These are phyloP conservation scores for Fragilaria crotonensis DNA, from an alignment of 108 stramenopile genomes.

Conservation along the genomic window DNA sequence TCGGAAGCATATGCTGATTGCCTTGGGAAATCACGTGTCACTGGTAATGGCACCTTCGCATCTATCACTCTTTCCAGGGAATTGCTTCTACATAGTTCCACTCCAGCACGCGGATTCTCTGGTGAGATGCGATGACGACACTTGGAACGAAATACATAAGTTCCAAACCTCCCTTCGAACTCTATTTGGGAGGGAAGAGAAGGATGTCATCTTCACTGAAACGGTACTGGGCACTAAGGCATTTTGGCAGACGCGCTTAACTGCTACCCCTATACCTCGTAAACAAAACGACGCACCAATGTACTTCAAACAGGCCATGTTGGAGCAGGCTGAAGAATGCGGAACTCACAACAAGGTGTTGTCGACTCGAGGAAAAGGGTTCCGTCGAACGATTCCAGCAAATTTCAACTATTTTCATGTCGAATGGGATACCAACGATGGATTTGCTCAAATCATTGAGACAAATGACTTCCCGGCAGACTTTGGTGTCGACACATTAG, in stretches of 20 bases:
- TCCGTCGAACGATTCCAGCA: slow-evolving; percentile 54
- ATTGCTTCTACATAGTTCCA: slow-evolving; percentile 53
- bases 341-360: slow-evolving; percentile 68
- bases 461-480: slow-evolving; percentile 47
- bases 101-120: slow-evolving; percentile 53
- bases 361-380: slow-evolving; percentile 30
- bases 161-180: slow-evolving; percentile 49
- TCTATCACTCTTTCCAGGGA: slow-evolving; percentile 27
- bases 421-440: slow-evolving; percentile 48
- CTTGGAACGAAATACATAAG: slow-evolving; percentile 55
- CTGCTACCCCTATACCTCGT: slow-evolving; percentile 53
- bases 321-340: slow-evolving; percentile 71
- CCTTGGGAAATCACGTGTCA: slow-evolving; percentile 55
- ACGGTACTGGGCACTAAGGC: slow-evolving; percentile 45
- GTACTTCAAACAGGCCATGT: slow-evolving; percentile 58
- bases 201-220: slow-evolving; percentile 53
- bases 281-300: slow-evolving; percentile 55
- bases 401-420: slow-evolving; percentile 70
- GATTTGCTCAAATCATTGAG: slow-evolving; percentile 69
- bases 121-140: slow-evolving; percentile 45
- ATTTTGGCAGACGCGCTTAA: slow-evolving; percentile 64
- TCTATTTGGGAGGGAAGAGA: slow-evolving; percentile 43
- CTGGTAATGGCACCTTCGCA: slow-evolving; percentile 60
- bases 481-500: slow-evolving; percentile 69
- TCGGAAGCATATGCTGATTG: slow-evolving; percentile 50